Evolutionary conservation across 371 early-diverging fungal genomes (phyloP), one percentile per base, ranked within the genome.

Genomic region (Rhizopus arrhizus): DNA sequence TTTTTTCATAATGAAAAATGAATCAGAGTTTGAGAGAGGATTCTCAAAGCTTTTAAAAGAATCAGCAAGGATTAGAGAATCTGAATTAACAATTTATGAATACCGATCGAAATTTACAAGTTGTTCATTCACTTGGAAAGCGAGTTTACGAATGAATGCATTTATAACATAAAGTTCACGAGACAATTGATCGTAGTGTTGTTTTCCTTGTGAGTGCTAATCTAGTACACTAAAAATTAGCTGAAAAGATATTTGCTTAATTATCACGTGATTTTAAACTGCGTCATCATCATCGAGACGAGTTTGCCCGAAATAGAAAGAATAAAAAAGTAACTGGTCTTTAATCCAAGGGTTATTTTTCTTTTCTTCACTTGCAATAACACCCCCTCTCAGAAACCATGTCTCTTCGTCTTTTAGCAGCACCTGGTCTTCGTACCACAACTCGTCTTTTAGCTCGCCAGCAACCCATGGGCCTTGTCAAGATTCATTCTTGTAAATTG

Each of bases 401-500:
- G 75, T 68, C 78, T 58, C 68, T 78, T 50, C 75, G 43, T 69
- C 78, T 78, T 62, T 56, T 53, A 56, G 62, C 69, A 48, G 59
- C 78, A 31, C 75, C 78, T 49, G 68, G 66, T 34, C 38, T 78
- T 61, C 78, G 78, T 32, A 43, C 43, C 13, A 73, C 75, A 29
- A 65, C 73, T 4, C 73, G 75, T 34, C 47, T 75, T 15, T 34
- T 74, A 53, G 61, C 58, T 48, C 75, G 75, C 51, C 78, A 78
- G 56, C 75, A 75, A 38, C 71, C 78, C 47, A 78, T 78, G 78
- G 78, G 74, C 56, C 68, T 78, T 55, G 78, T 78, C 35, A 78
- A 78, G 69, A 78, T 78, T 55, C 78, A 78, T 45, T 78, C 78
- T 15, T 43, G 43, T 43, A 43, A 43, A n/a, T 43, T 15, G 22